These are phyloP conservation scores for Firmiana major DNA, from an alignment of 345 rosid genomes.

Conservation along the genomic window DNA sequence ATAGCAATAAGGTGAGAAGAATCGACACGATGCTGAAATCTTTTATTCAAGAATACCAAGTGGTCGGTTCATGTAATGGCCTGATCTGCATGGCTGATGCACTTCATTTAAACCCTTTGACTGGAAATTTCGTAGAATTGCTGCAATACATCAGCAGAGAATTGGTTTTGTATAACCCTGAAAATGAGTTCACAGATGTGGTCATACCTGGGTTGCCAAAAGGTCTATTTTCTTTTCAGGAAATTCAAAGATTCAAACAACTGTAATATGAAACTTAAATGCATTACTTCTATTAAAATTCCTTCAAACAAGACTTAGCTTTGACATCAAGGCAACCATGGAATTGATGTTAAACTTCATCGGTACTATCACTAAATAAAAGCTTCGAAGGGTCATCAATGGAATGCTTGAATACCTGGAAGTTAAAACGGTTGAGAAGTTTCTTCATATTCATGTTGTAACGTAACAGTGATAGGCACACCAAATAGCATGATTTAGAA, in stretches of 20 bases:
- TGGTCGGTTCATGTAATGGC: slow-evolving; percentile 10
- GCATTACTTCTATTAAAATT: not conserved
- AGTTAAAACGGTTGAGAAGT: no score
- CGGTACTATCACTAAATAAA: no score
- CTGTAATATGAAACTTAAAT: not conserved
- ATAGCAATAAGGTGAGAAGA: not conserved
- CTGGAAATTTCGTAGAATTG: not conserved
- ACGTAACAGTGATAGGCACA: not conserved
- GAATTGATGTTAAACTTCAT: no score
- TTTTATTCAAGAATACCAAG: no score
- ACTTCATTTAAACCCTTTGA: not conserved
- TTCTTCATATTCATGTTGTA: no score
- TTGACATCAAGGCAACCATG: no score
- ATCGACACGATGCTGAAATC: not conserved
- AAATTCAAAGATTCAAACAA: not conserved
- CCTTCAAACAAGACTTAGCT: no score
- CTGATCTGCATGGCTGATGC: not conserved
- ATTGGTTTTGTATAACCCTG: slow-evolving; percentile 2
- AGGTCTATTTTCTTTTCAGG: not conserved
- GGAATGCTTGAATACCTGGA: no score
- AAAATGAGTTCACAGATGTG: not conserved
- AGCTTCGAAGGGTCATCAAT: no score
- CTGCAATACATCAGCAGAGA: not conserved
- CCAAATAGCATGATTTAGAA: not conserved
- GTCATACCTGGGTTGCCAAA: slow-evolving; percentile 4